phyloP scores from a whole-genome alignment of 306 rosid genomes.

The Malus fusca region DNA sequence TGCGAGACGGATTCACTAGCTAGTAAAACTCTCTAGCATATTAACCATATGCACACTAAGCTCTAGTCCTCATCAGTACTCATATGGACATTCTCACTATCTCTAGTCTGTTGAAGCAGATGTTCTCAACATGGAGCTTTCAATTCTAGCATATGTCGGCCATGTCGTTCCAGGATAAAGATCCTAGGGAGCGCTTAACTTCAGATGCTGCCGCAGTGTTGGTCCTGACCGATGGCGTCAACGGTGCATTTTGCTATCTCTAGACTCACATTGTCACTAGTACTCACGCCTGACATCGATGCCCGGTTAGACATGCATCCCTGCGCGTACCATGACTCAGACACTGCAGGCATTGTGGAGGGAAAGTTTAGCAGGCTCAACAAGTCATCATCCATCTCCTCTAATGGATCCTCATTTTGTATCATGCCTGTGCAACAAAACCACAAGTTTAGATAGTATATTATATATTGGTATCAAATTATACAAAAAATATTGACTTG shows the following conservation, averaged over 20 bases:
- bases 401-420: conserved; percentile 27
- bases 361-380: conserved; percentile 56
- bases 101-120: neutral
- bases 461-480: neutral
- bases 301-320: conserved; percentile 5
- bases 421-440: conserved; percentile 27
- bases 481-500: neutral
- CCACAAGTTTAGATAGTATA: neutral
- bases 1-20: neutral
- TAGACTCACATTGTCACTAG: conserved; percentile 1
- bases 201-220: neutral
- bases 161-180: conserved; percentile 50
- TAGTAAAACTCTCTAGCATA: neutral
- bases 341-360: conserved; percentile 25
- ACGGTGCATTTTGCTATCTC: conserved; percentile 11
- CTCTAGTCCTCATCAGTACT: conserved; percentile 3
- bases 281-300: neutral
- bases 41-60: neutral
- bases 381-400: conserved; percentile 63
- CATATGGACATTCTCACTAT: neutral
- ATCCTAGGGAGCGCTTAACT: neutral
- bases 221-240: neutral
- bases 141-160: conserved; percentile 35
- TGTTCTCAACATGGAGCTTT: neutral
- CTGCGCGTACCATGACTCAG: conserved; percentile 42